A percentile compares a stretch with the other conserved stretches of the same genome.
Evolutionary conservation across 345 rosid species (phyloP).

Genomic region (Trapa incisa): DNA sequence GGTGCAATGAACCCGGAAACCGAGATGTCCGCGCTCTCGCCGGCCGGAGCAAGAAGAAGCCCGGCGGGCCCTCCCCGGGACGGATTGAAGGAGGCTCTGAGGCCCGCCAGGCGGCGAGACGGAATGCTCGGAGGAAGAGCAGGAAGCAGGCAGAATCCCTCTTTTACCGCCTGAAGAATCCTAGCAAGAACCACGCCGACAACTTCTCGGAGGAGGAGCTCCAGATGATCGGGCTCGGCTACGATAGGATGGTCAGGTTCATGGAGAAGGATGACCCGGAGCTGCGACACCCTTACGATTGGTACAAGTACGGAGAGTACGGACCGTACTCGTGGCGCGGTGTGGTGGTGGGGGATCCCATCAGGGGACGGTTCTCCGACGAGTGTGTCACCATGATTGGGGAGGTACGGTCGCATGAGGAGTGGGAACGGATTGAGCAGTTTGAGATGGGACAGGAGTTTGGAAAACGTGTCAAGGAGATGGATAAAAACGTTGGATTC

Average conservation of each 20-base stretch:
- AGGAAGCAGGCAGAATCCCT: slow-evolving; percentile 44
- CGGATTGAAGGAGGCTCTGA: slow-evolving; percentile 45
- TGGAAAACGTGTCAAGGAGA: slow-evolving; percentile 37
- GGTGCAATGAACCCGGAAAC: slow-evolving; percentile 9
- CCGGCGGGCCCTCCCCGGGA: slow-evolving; percentile 45
- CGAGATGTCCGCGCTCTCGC: slow-evolving; percentile 52
- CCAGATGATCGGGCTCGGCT: slow-evolving; percentile 69
- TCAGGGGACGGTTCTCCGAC: slow-evolving; percentile 67
- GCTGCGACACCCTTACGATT: slow-evolving; percentile 69
- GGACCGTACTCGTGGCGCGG: slow-evolving; percentile 98
- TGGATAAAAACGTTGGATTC: slow-evolving; percentile 63
- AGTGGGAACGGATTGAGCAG: slow-evolving; percentile 81
- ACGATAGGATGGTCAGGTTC: slow-evolving; percentile 81
- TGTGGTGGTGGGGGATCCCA: slow-evolving; percentile 79
- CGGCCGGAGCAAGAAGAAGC: slow-evolving; percentile 79
- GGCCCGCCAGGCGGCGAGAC: slow-evolving; percentile 34
- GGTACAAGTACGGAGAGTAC: slow-evolving; percentile 89
- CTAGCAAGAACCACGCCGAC: slow-evolving; percentile 50
- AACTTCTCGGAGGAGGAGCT: slow-evolving; percentile 77
- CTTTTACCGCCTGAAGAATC: slow-evolving; percentile 53
- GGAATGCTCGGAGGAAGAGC: slow-evolving; percentile 30
- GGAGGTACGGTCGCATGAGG: slow-evolving; percentile 60
- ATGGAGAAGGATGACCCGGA: slow-evolving; percentile 88
- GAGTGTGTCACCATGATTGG: slow-evolving; percentile 60
- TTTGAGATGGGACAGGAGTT: slow-evolving; percentile 73